A percentile compares a stretch with the other conserved stretches of the same genome.
Evolutionary conservation across 192 early-diverging fungal species (phyloP).

Genomic region (Rhizophagus prolifer): DNA sequence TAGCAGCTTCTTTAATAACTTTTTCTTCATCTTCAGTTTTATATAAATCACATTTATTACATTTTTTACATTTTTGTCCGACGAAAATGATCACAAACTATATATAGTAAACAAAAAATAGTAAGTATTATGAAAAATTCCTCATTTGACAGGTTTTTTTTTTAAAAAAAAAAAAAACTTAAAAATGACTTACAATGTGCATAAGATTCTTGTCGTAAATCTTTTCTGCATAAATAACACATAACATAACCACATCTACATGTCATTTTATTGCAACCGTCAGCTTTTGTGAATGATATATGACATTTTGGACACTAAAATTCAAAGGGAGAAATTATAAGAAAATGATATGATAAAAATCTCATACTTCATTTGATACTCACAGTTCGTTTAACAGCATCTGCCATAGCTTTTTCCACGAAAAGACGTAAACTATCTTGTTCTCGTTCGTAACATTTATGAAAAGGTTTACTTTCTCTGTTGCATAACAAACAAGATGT

Average conservation of each 20-base stretch:
- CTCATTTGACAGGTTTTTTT: no score
- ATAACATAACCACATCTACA: conserved; percentile 59
- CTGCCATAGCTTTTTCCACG: conserved; percentile 61
- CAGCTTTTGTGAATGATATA: conserved; percentile 54
- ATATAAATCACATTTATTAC: conserved; percentile 59
- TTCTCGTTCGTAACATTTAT: conserved; percentile 50
- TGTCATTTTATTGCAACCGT: conserved; percentile 67
- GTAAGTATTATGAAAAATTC: no score
- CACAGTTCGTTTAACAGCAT: conserved; percentile 63
- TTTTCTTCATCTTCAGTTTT: conserved; percentile 51
- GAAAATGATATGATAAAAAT: no score
- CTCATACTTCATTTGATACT: conserved; percentile 6
- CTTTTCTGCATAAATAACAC: conserved; percentile 65
- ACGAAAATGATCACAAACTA: conserved; percentile 61
- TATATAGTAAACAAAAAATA: not conserved
- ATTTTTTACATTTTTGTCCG: conserved; percentile 50
- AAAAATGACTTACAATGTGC: conserved; percentile 45
- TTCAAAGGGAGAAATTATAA: not conserved
- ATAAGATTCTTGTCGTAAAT: conserved; percentile 56
- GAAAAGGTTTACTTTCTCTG: conserved; percentile 42
- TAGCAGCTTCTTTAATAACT: conserved; percentile 42
- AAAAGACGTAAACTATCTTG: conserved; percentile 54
- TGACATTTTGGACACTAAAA: conserved; percentile 55
- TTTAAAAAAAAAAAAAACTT: no score
- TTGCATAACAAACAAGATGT: conserved; percentile 48